Base-by-base conservation (phyloP, 1,139 yeast species). In the Yamadazyma membranifaciens region DNA sequence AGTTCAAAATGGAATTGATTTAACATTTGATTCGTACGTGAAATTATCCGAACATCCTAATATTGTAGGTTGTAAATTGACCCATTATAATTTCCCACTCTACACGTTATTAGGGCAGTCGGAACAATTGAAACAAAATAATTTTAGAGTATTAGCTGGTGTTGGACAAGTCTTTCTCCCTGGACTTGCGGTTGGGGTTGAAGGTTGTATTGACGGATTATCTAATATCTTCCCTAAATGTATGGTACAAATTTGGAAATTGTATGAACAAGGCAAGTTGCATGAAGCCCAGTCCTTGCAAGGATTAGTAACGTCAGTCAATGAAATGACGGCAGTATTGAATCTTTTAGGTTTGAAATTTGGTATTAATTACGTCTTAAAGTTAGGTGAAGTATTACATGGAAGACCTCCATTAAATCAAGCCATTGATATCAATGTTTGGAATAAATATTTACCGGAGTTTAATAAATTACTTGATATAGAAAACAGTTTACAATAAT, bases 321-420 rank as follows among this genome's bases (percentile, higher is more conserved):
- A 72, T 43, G 67, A 63, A 48, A 57, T 73, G 54, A 65, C 73
- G 22, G 67, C 60, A 12, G 63, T 62, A 33, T 59, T 63, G 42
- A 75, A 77, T 40, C 69, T 73, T 20, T 60, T 71, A 40, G 79
- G 79, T 11, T 43, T 55, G 14, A 74, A 75, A 51, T 63, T 55
- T 40, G 55, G 49, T 2, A 61, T 71, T 45, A 70, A 73, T 50
- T 59, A 55, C 36, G 48, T 54, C 6, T 42, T 51, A 28, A 55
- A 54, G 1, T 42, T 40, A 16, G 64, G 64, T 9, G 51, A 54
- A 27, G 20, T 33, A 17, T 36, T 34, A 11, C 39, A 47, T 25
- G 62, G 60, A 20, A 44, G 52, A 38, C 51, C 52, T 3, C 52
- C 52, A 9, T 49, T 50, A 40, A 49, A 43, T 28, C 46, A 46